Conservation (phyloP, 2,329 filamentous ascomycete species). For the Ophiostoma sp. region DNA sequence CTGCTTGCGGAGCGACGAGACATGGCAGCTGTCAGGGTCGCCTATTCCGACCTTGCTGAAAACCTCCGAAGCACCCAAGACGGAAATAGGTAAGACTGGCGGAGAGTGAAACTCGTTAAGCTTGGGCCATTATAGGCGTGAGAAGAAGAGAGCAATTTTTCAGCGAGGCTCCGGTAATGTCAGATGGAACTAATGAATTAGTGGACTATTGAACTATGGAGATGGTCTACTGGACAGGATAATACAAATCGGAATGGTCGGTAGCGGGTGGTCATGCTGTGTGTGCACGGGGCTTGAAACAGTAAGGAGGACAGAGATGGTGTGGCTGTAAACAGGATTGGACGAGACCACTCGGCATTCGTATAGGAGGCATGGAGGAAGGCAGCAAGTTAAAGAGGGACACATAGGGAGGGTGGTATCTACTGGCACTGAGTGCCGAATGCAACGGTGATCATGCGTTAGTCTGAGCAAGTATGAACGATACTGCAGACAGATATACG, state of each 20-base stretch:
- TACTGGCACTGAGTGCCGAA: not conserved
- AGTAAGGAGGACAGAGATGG: not conserved
- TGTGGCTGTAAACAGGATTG: not conserved
- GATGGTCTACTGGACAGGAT: no score
- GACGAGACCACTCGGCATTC: not conserved
- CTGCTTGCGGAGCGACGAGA: not conserved
- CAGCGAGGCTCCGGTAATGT: not conserved
- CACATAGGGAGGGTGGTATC: not conserved
- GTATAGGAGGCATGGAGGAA: not conserved
- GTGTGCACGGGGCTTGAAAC: not conserved
- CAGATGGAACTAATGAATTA: not conserved
- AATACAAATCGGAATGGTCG: conserved; percentile 5
- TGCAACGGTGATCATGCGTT: conserved; percentile 4
- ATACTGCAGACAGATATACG: not conserved
- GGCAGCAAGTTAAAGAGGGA: not conserved
- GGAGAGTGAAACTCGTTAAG: not conserved
- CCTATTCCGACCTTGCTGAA: not conserved
- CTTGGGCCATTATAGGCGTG: not conserved
- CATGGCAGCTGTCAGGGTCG: conserved; percentile 8
- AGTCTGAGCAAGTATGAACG: not conserved
- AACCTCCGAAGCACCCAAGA: not conserved
- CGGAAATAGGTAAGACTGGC: not conserved
- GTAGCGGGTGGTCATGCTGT: not conserved
- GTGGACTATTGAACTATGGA: no score
- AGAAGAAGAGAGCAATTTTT: conserved; percentile 12